Conservation (phyloP, 306 rosid genomes). For the Gastrolobium bilobum region DNA sequence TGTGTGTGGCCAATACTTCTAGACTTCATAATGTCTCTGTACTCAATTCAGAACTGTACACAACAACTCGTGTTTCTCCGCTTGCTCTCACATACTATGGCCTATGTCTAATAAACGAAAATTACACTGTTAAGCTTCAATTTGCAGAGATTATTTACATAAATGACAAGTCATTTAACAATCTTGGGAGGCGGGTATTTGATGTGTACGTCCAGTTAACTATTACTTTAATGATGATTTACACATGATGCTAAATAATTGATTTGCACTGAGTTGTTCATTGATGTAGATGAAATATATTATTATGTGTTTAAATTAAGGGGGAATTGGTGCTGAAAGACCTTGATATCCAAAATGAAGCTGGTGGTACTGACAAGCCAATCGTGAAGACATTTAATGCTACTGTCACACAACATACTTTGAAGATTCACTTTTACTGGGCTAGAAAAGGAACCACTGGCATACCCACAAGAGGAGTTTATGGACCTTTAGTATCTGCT, state of each 20-base stretch:
- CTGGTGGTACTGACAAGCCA: constrained; percentile 79
- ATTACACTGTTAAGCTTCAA: constrained; percentile 85
- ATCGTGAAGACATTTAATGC: constrained; percentile 66
- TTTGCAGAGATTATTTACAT: constrained; percentile 89
- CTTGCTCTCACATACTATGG: constrained; percentile 93
- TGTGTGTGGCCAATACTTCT: constrained; percentile 68
- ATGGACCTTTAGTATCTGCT: constrained; percentile 94
- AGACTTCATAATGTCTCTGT: constrained; percentile 62
- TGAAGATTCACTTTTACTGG: constrained; percentile 90
- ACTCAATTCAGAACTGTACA: constrained; percentile 63
- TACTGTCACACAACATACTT: constrained; percentile 63
- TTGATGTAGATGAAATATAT: constrained; percentile 46
- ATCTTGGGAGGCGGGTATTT: constrained; percentile 79
- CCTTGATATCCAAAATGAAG: constrained; percentile 79
- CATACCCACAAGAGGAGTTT: constrained; percentile 88
- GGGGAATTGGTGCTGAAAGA: constrained; percentile 78
- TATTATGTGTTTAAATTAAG: constrained; percentile 57
- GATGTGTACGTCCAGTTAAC: constrained; percentile 90
- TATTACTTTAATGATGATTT: neutral
- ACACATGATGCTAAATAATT: constrained; percentile 17
- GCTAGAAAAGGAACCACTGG: constrained; percentile 99
- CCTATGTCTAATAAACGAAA: constrained; percentile 81
- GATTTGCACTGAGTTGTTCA: constrained; percentile 27
- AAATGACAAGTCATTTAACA: constrained; percentile 65
- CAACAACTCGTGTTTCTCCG: constrained; percentile 82